Evolutionary conservation across 75 land plant species (phyloP).

Genomic region (Larix kaempferi): DNA sequence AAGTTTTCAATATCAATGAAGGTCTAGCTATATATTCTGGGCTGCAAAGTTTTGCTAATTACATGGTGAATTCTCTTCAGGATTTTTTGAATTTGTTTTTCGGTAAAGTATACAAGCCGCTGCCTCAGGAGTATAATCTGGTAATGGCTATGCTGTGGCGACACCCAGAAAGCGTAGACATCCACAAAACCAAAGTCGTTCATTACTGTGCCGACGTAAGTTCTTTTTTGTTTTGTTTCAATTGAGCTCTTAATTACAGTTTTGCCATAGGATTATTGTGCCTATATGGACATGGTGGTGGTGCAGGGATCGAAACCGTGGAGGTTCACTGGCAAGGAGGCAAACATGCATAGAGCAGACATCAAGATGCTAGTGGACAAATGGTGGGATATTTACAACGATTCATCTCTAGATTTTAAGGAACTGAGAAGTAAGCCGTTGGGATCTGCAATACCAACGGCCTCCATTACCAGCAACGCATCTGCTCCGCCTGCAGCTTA

Average conservation of each 20-base stretch:
- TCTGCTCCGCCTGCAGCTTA: slow-evolving; percentile 20
- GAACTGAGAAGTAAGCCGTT: background rate
- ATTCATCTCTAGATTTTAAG: slow-evolving; percentile 43
- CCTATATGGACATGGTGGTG: background rate
- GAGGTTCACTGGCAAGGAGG: slow-evolving; percentile 54
- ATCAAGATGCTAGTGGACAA: slow-evolving; percentile 42
- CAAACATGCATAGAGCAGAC: slow-evolving; percentile 57
- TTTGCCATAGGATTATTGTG: background rate
- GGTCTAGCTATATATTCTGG: slow-evolving; percentile 16
- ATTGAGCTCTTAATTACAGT: too few relatives aligned
- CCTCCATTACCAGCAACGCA: background rate
- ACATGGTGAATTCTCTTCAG: slow-evolving; percentile 19
- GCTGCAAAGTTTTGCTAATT: slow-evolving; percentile 5
- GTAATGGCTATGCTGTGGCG: slow-evolving; percentile 43
- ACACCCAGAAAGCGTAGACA: slow-evolving; percentile 26
- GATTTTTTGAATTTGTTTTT: slow-evolving; percentile 60
- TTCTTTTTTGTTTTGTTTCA: background rate
- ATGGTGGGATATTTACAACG: slow-evolving; percentile 51
- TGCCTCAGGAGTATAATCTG: slow-evolving; percentile 34
- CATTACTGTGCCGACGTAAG: slow-evolving; percentile 52
- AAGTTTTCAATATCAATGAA: background rate
- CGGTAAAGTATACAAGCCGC: slow-evolving; percentile 20
- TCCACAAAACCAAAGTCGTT: slow-evolving; percentile 39
- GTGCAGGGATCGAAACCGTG: slow-evolving; percentile 59
- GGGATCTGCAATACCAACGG: background rate